A percentile compares a stretch with the other conserved stretches of the same genome.
phyloP scores from a whole-genome alignment of 2,329 filamentous ascomycete genomes.

The Aspergillus glaucus region DNA sequence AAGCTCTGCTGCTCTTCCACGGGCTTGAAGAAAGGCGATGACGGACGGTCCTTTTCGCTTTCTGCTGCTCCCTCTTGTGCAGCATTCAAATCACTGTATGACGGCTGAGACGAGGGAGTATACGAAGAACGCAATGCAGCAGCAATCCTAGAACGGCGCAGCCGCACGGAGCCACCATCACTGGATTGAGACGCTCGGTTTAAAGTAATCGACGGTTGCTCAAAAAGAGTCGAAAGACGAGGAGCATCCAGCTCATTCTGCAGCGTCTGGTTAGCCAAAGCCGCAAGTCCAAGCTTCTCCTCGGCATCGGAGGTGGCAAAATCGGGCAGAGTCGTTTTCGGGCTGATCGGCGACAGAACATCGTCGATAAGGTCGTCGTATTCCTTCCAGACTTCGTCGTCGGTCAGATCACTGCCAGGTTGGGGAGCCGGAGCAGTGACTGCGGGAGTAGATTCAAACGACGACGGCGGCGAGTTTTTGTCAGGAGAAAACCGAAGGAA shows the following conservation, averaged over 20 bases:
- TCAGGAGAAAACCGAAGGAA: constrained; percentile 69
- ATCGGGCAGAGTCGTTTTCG: constrained; percentile 11
- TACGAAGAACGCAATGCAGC: constrained; percentile 46
- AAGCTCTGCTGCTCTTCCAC: constrained; percentile 21
- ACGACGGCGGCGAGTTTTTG: constrained; percentile 63
- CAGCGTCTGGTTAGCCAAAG: constrained; percentile 32
- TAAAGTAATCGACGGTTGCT: constrained; percentile 18
- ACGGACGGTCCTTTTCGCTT: constrained; percentile 21
- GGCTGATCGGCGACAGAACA: constrained; percentile 45
- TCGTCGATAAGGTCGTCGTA: constrained; percentile 84
- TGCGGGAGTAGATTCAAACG: constrained; percentile 58
- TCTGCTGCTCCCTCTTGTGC: neutral
- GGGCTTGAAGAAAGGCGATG: constrained; percentile 23
- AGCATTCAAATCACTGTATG: constrained; percentile 41
- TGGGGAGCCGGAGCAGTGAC: constrained; percentile 62
- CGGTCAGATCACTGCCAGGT: constrained; percentile 56
- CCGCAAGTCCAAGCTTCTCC: constrained; percentile 32
- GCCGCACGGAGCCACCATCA: constrained; percentile 28
- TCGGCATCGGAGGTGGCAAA: constrained; percentile 9
- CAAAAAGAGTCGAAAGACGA: constrained; percentile 11
- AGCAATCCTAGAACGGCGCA: constrained; percentile 47
- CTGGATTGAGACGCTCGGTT: constrained; percentile 22
- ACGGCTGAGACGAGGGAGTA: constrained; percentile 47
- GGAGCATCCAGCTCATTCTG: constrained; percentile 29
- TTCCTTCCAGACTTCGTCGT: constrained; percentile 92